A percentile compares a stretch with the other conserved stretches of the same genome.
phyloP scores from a whole-genome alignment of 129 eudicot species.

The Heracleum sosnowskyi region DNA sequence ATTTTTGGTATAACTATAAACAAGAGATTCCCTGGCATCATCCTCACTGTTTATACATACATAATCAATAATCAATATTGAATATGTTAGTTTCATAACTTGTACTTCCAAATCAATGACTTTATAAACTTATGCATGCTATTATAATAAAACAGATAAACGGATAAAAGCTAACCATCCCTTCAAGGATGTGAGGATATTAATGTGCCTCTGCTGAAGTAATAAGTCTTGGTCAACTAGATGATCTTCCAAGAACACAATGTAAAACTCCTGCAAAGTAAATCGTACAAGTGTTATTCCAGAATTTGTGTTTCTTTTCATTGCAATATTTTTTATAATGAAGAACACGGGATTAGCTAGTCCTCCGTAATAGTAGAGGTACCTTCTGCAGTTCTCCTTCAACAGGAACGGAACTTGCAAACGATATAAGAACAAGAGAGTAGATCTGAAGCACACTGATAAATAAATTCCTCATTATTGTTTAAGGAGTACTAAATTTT shows the following conservation, averaged over 20 bases:
- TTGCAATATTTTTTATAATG: too few species aligned
- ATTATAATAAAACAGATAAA: background rate
- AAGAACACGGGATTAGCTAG: background rate
- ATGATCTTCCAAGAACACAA: constrained; percentile 61
- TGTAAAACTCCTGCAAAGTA: constrained; percentile 63
- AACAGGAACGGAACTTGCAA: constrained; percentile 20
- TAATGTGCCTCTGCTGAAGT: constrained; percentile 37
- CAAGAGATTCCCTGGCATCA: constrained; percentile 64
- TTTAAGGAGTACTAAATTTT: background rate
- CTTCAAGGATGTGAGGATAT: constrained; percentile 53
- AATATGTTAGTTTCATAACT: background rate
- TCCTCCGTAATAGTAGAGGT: background rate
- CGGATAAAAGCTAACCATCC: constrained; percentile 45
- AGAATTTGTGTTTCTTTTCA: background rate
- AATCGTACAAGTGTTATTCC: background rate
- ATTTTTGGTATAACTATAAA: constrained; percentile 66
- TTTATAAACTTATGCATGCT: background rate
- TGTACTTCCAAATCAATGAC: background rate
- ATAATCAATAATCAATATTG: background rate
- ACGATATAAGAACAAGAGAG: constrained; percentile 22
- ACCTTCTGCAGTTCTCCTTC: constrained; percentile 37
- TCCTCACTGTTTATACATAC: constrained; percentile 39
- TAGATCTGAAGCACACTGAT: constrained; percentile 7
- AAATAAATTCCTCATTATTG: constrained; percentile 15
- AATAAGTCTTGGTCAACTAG: constrained; percentile 24